phyloP scores from a whole-genome alignment of 345 rosid species.

The Sisymbrium irio region DNA sequence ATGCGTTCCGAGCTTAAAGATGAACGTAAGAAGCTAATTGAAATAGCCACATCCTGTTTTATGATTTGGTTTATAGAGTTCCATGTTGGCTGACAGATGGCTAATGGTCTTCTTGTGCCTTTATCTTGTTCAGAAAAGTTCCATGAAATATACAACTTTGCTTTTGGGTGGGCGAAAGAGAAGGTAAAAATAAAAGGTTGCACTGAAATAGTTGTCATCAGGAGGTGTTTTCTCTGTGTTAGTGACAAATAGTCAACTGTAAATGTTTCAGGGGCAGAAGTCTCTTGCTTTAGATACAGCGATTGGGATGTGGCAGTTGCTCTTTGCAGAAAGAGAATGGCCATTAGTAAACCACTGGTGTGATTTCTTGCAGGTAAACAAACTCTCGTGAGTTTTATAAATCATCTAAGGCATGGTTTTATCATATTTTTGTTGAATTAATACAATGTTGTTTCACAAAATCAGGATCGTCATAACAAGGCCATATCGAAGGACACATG shows the following conservation, averaged over 20 bases:
- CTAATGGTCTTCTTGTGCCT: slow-evolving; percentile 19
- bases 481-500: slow-evolving; percentile 97
- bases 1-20: slow-evolving; percentile 96
- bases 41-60: slow-evolving; percentile 10
- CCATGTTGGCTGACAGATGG: slow-evolving; percentile 13
- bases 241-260: neutral
- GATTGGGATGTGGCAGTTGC: slow-evolving; percentile 97
- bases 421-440: slow-evolving; percentile 6
- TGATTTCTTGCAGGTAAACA: slow-evolving; percentile 83
- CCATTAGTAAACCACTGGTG: slow-evolving; percentile 94
- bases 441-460: slow-evolving; percentile 26
- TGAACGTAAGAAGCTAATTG: slow-evolving; percentile 57
- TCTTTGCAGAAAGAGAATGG: slow-evolving; percentile 95
- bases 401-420: neutral
- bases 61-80: neutral
- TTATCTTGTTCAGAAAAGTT: slow-evolving; percentile 73
- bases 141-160: slow-evolving; percentile 87
- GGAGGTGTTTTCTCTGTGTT: neutral
- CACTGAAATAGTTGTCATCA: neutral
- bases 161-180: slow-evolving; percentile 99
- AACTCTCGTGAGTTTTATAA: neutral
- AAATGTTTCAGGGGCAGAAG: slow-evolving; percentile 77
- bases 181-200: slow-evolving; percentile 50
- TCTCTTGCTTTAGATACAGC: slow-evolving; percentile 98
- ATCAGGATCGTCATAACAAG: slow-evolving; percentile 92